Conservation (phyloP, 305 asterid species). For the Fraxinus baroniana region DNA sequence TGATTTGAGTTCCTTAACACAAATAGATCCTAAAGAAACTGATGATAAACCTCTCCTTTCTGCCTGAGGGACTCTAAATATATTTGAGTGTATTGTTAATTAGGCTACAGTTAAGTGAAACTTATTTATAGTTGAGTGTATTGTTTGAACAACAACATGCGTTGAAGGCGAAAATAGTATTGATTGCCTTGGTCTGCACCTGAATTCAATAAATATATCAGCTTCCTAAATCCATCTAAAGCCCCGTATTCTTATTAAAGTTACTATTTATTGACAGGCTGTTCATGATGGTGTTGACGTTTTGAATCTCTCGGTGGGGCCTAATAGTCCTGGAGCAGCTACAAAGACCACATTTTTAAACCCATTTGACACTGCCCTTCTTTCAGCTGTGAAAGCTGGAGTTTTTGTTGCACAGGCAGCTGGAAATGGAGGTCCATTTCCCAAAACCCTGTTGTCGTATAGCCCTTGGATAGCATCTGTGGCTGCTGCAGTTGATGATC, state of each 20-base stretch:
- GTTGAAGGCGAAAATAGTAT: neutral
- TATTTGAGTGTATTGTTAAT: neutral
- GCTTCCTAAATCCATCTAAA: neutral
- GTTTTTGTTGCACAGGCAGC: constrained; percentile 97
- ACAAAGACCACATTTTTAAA: constrained; percentile 90
- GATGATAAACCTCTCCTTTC: neutral
- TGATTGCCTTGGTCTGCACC: neutral
- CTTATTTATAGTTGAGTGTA: neutral
- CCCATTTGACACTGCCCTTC: constrained; percentile 94
- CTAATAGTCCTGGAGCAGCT: constrained; percentile 91
- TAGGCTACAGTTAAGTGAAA: no score
- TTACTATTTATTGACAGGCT: constrained; percentile 55
- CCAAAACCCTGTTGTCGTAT: constrained; percentile 82
- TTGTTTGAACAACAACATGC: neutral
- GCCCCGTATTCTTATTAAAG: constrained; percentile 20
- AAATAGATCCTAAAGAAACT: neutral
- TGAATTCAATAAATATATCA: neutral
- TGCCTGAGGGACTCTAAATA: neutral
- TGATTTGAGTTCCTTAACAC: neutral
- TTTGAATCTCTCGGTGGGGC: constrained; percentile 95
- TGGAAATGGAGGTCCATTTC: constrained; percentile 98
- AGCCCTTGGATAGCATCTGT: constrained; percentile 98
- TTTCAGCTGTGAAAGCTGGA: constrained; percentile 95
- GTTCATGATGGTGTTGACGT: constrained; percentile 98
- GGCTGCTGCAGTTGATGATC: constrained; percentile 98